A percentile compares a stretch with the other conserved stretches of the same genome.
Conservation (phyloP, 129 eudicot genomes). For the Apium graveolens region DNA sequence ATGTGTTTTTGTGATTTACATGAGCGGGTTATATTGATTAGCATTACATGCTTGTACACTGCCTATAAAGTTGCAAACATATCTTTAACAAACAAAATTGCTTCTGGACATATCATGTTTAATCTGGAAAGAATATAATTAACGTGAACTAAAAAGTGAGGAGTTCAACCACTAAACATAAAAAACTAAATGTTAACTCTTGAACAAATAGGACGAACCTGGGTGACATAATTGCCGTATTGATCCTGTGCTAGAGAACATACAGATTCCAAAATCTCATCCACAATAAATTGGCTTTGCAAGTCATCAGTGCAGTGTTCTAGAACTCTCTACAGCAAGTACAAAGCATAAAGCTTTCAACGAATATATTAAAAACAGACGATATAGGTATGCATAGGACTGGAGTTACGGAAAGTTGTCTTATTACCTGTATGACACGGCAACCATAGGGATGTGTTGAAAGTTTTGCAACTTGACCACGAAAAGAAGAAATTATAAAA, state of each 20-base stretch:
- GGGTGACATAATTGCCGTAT: constrained; percentile 71
- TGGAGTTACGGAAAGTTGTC: neutral
- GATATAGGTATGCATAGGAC: neutral
- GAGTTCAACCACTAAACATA: neutral
- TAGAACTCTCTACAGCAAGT: constrained; percentile 48
- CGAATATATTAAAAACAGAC: neutral
- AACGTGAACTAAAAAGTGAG: neutral
- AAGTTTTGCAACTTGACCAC: constrained; percentile 69
- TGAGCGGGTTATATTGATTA: neutral
- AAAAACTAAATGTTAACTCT: too few relatives aligned
- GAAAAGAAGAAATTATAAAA: constrained; percentile 67
- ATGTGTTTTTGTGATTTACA: neutral
- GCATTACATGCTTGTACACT: neutral
- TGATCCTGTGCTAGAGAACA: constrained; percentile 59
- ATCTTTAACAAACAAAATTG: neutral
- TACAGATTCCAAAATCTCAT: constrained; percentile 72
- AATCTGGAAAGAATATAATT: neutral
- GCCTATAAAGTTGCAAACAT: neutral
- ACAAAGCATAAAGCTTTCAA: constrained; percentile 6
- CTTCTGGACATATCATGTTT: neutral
- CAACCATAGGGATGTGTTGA: constrained; percentile 93
- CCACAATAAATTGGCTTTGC: constrained; percentile 57
- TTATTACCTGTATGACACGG: constrained; percentile 79
- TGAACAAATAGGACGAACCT: constrained; percentile 35
- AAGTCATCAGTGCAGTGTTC: constrained; percentile 49